These are phyloP conservation scores for Fusarium sp. DNA, from an alignment of 2,329 filamentous ascomycete genomes.

Conservation along the genomic window DNA sequence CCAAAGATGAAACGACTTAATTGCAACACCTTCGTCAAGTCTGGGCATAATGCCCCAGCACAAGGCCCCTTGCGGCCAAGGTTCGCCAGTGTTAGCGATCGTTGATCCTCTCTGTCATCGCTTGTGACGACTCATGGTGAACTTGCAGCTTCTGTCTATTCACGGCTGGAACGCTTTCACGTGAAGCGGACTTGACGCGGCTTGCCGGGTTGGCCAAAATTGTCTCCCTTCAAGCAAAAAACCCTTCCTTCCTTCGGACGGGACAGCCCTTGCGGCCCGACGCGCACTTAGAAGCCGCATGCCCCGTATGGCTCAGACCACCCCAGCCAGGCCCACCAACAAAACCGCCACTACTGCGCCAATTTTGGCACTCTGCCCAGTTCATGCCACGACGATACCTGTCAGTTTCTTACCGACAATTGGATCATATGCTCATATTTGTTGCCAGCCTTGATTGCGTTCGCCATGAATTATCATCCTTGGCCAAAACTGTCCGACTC, in stretches of 20 bases:
- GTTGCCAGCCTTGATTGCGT: neutral
- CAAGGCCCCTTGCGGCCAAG: neutral
- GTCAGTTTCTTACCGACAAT: constrained; percentile 14
- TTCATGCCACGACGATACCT: neutral
- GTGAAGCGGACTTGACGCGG: constrained; percentile 41
- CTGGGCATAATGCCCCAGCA: neutral
- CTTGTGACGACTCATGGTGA: neutral
- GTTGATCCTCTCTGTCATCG: neutral
- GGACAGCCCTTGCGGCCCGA: constrained; percentile 43
- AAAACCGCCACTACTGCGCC: constrained; percentile 6
- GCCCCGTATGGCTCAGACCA: constrained; percentile 34
- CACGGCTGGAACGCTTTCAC: constrained; percentile 24
- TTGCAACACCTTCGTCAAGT: neutral
- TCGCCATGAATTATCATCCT: neutral
- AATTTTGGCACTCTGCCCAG: neutral
- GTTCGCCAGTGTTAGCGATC: neutral
- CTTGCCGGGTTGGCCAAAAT: constrained; percentile 34
- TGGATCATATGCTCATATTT: neutral
- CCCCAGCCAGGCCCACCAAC: constrained; percentile 17
- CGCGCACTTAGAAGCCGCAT: constrained; percentile 38
- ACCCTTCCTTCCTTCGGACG: constrained; percentile 35
- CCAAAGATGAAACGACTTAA: constrained; percentile 6
- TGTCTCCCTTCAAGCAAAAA: constrained; percentile 29
- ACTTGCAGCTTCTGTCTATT: constrained; percentile 1
- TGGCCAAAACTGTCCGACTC: neutral